Evolutionary conservation across 2,329 filamentous ascomycete genomes (phyloP).

Genomic region (Diaporthe amygdali): DNA sequence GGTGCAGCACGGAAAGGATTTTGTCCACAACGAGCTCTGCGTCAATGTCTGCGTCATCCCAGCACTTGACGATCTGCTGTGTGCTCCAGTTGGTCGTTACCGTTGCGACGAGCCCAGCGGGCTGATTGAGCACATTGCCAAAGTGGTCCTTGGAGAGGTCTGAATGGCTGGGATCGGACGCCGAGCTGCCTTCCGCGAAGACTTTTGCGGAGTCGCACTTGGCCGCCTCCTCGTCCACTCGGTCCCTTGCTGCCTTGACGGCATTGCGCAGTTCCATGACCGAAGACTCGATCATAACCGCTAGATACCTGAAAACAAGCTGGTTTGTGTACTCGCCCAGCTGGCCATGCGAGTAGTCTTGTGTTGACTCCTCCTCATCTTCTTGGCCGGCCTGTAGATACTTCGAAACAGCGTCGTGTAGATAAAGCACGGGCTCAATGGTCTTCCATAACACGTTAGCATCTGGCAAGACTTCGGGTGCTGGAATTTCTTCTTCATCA

Average conservation of each 20-base stretch:
- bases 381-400: conserved; percentile 35
- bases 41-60: conserved; percentile 68
- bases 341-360: conserved; percentile 31
- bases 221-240: conserved; percentile 35
- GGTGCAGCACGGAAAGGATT: conserved; percentile 69
- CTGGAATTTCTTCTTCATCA: not conserved
- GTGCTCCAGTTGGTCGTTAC: conserved; percentile 70
- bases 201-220: conserved; percentile 34
- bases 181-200: conserved; percentile 39
- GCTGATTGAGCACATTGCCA: conserved; percentile 61
- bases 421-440: conserved; percentile 36
- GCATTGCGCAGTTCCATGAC: conserved; percentile 37
- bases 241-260: conserved; percentile 36
- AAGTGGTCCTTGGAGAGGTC: conserved; percentile 66
- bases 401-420: conserved; percentile 35
- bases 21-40: conserved; percentile 68
- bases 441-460: conserved; percentile 35
- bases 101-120: conserved; percentile 58
- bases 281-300: conserved; percentile 36
- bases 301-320: conserved; percentile 35
- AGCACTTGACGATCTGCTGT: conserved; percentile 71
- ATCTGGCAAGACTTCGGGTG: conserved; percentile 24
- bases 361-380: conserved; percentile 30
- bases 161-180: conserved; percentile 62
- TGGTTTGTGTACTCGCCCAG: conserved; percentile 36